Percentiles rank a stretch among this genome's conserved stretches.
Conservation (phyloP, 2,329 filamentous ascomycete genomes). For the Mycosphaerella sp. region DNA sequence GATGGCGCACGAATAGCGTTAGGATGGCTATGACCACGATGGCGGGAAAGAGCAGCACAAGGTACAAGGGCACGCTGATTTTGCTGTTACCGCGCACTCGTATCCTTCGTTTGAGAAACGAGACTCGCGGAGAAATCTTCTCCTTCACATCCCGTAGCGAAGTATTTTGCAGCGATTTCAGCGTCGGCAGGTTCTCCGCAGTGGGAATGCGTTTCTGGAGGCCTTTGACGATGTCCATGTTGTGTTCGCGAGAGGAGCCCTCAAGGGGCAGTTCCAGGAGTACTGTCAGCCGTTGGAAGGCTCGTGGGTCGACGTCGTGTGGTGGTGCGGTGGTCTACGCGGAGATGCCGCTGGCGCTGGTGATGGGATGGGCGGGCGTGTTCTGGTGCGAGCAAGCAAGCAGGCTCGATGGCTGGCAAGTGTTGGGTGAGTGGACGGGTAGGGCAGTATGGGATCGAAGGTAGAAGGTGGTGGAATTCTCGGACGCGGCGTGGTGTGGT, state of each 20-base stretch:
- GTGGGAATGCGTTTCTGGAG: slow-evolving; percentile 44
- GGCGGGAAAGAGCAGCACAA: slow-evolving; percentile 86
- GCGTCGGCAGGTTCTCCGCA: slow-evolving; percentile 39
- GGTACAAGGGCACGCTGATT: slow-evolving; percentile 84
- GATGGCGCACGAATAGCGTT: slow-evolving; percentile 81
- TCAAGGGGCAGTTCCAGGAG: slow-evolving; percentile 18
- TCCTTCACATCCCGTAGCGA: slow-evolving; percentile 38
- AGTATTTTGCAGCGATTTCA: slow-evolving; percentile 37
- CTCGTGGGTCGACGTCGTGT: neutral
- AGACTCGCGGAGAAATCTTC: slow-evolving; percentile 51
- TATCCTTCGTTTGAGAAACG: slow-evolving; percentile 81
- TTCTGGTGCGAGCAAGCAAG: neutral
- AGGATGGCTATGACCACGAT: slow-evolving; percentile 88
- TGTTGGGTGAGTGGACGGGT: neutral
- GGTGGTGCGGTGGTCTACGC: neutral
- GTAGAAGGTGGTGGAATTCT: neutral
- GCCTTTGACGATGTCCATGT: slow-evolving; percentile 42
- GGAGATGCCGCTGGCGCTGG: neutral
- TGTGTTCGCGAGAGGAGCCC: slow-evolving; percentile 30
- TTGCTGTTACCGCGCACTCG: slow-evolving; percentile 85
- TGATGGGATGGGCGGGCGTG: neutral
- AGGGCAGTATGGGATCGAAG: neutral
- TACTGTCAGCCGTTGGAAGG: slow-evolving; percentile 16
- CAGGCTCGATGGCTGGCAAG: slow-evolving; percentile 1
- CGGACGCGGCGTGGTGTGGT: too few relatives aligned